phyloP scores from a whole-genome alignment of 2,329 filamentous ascomycete genomes.

The Dactylellina cionopaga region DNA sequence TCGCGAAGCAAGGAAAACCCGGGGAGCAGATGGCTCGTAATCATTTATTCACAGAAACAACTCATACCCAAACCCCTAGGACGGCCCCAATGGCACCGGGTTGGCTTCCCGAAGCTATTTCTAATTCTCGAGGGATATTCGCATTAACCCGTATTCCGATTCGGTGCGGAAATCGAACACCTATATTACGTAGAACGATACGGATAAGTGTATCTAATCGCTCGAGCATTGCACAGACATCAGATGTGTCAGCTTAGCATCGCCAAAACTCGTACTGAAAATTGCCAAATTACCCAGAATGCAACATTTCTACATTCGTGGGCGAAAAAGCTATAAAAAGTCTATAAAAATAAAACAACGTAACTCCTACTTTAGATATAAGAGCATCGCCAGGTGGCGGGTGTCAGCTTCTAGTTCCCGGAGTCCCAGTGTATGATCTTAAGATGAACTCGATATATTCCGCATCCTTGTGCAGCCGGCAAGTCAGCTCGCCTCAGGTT shows the following conservation, averaged over 20 bases:
- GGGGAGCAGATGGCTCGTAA: constrained; percentile 9
- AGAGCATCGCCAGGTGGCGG: too few species aligned
- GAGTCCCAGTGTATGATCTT: constrained; percentile 39
- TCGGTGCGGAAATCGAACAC: constrained; percentile 10
- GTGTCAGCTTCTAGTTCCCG: constrained; percentile 10
- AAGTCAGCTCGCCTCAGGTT: constrained; percentile 50
- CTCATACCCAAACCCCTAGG: constrained; percentile 6
- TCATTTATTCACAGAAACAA: constrained; percentile 5
- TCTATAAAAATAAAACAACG: not conserved
- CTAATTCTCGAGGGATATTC: constrained; percentile 5
- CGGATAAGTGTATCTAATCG: constrained; percentile 5
- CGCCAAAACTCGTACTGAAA: constrained; percentile 30
- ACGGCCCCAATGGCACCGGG: constrained; percentile 15
- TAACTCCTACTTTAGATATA: constrained; percentile 8
- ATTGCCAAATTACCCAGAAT: constrained; percentile 31
- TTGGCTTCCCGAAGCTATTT: constrained; percentile 35
- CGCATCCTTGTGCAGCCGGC: constrained; percentile 14
- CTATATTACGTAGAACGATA: constrained; percentile 12
- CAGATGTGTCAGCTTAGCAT: constrained; percentile 33
- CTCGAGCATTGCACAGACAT: constrained; percentile 33
- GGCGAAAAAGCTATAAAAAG: too few species aligned
- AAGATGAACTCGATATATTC: constrained; percentile 24
- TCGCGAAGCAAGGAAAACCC: constrained; percentile 41
- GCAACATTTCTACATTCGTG: too few species aligned
- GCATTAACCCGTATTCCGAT: constrained; percentile 24